Conservation (phyloP, 2,329 filamentous ascomycete genomes). For the Aspergillus alliaceus region DNA sequence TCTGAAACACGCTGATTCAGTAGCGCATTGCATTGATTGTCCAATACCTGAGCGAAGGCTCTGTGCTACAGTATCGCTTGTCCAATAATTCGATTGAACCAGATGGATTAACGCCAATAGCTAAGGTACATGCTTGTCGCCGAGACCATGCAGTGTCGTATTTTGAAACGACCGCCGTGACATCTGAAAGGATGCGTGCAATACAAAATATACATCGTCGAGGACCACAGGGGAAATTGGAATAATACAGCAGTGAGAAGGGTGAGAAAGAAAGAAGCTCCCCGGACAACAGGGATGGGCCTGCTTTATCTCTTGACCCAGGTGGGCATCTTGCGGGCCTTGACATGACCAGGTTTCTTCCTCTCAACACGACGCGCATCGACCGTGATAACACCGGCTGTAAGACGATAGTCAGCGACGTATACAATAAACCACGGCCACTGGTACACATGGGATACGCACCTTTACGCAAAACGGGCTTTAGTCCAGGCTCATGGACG, state of each 20-base stretch:
- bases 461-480: constrained; percentile 86
- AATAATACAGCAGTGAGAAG: constrained; percentile 21
- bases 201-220: constrained; percentile 19
- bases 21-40: neutral
- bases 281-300: constrained; percentile 24
- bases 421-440: neutral
- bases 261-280: constrained; percentile 9
- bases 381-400: constrained; percentile 89
- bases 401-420: constrained; percentile 24
- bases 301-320: constrained; percentile 80
- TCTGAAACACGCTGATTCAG: neutral
- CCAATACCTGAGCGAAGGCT: neutral
- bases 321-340: constrained; percentile 95
- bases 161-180: constrained; percentile 18
- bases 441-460: constrained; percentile 43
- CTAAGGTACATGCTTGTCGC: constrained; percentile 21
- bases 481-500: constrained; percentile 89
- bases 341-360: constrained; percentile 95
- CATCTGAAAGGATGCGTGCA: constrained; percentile 14
- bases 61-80: constrained; percentile 13
- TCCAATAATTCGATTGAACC: constrained; percentile 13
- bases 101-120: constrained; percentile 20
- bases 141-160: constrained; percentile 21
- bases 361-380: constrained; percentile 92
- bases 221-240: constrained; percentile 14